These are phyloP conservation scores for Lachancea nothofagi DNA, from an alignment of 805 yeast species.

Conservation along the genomic window DNA sequence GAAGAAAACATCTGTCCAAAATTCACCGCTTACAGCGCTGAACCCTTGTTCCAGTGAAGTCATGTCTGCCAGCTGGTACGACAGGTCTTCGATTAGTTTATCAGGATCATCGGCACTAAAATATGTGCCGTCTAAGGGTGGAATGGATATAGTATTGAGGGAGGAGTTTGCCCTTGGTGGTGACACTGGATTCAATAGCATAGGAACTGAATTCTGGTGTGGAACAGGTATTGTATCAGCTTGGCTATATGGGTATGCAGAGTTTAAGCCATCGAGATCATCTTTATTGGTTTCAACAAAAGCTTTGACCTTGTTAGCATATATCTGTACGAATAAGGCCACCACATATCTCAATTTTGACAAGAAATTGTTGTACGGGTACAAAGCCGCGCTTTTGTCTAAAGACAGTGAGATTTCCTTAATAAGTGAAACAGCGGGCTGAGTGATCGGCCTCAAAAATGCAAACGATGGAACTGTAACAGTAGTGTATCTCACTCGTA, in stretches of 20 bases:
- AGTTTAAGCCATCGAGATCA: not conserved
- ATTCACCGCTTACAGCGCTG: slow-evolving; percentile 59
- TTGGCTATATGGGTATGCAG: not conserved
- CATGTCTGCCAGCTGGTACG: slow-evolving; percentile 28
- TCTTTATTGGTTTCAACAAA: slow-evolving; percentile 4
- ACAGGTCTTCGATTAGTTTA: slow-evolving; percentile 11
- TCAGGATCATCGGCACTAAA: not conserved
- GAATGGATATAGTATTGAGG: not conserved
- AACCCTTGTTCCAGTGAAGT: slow-evolving; percentile 43
- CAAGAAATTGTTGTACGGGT: slow-evolving; percentile 45
- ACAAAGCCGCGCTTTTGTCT: slow-evolving; percentile 29
- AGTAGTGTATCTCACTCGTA: slow-evolving; percentile 51
- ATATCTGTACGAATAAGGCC: slow-evolving; percentile 56
- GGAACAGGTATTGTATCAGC: not conserved
- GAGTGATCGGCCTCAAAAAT: slow-evolving; percentile 44
- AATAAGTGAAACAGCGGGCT: slow-evolving; percentile 35
- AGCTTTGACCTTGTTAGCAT: slow-evolving; percentile 45
- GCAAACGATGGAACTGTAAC: slow-evolving; percentile 45
- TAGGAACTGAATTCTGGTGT: slow-evolving; percentile 5
- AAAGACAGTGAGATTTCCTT: slow-evolving; percentile 23
- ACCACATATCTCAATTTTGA: slow-evolving; percentile 51
- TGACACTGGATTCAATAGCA: slow-evolving; percentile 7
- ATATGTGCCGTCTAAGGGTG: not conserved
- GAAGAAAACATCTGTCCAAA: slow-evolving; percentile 52
- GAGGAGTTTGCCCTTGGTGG: slow-evolving; percentile 1